These are phyloP conservation scores for Moesziomyces globuligerus DNA, from an alignment of 1,284 basidiomycete genomes.

Conservation along the genomic window DNA sequence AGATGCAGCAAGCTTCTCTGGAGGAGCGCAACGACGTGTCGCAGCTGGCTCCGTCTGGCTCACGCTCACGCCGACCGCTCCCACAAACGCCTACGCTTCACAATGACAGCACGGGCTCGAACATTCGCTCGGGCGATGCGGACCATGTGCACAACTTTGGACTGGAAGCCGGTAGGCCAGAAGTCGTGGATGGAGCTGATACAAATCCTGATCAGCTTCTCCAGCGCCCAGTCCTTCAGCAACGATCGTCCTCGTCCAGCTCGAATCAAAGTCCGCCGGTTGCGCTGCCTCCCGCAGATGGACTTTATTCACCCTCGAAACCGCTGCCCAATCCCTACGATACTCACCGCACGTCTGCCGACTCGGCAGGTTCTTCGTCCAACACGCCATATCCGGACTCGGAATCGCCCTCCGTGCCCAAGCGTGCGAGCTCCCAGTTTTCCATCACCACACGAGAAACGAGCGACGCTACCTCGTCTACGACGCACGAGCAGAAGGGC, in stretches of 20 bases:
- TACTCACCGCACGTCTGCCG: constrained; percentile 1
- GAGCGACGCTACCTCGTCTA: constrained; percentile 7
- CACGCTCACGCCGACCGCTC: constrained; percentile 16
- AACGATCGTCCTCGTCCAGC: constrained; percentile 22
- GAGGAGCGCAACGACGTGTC: neutral
- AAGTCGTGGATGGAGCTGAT: neutral
- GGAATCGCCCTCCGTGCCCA: constrained; percentile 14
- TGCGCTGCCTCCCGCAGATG: neutral
- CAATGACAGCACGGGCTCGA: neutral
- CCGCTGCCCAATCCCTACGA: neutral
- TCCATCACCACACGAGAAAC: constrained; percentile 9
- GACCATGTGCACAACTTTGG: constrained; percentile 2
- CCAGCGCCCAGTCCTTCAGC: constrained; percentile 18
- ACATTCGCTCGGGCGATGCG: neutral
- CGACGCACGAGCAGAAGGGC: constrained; percentile 15
- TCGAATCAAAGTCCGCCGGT: constrained; percentile 14
- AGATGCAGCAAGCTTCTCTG: constrained; percentile 34
- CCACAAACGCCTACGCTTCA: constrained; percentile 17
- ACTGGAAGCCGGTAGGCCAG: neutral
- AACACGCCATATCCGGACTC: neutral
- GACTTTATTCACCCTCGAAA: neutral
- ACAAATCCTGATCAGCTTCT: constrained; percentile 6
- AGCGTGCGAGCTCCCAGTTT: constrained; percentile 21
- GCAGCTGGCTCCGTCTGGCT: neutral
- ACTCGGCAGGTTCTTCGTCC: constrained; percentile 2